Percentiles rank a stretch among this genome's conserved stretches.
Evolutionary conservation across 345 rosid genomes (phyloP).

Genomic region (Eucalyptus rudis): DNA sequence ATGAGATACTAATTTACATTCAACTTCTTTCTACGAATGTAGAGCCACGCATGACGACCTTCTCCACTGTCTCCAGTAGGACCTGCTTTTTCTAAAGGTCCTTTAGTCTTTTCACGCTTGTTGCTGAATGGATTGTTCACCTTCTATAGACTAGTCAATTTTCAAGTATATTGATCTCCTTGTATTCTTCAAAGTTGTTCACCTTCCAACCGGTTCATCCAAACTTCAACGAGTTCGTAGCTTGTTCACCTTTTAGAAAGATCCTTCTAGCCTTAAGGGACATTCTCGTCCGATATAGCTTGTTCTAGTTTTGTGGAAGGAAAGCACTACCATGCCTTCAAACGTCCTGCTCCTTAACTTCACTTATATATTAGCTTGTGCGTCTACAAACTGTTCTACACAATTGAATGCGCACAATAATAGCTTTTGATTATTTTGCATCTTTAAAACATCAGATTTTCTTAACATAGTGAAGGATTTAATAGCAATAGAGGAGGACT

Average conservation of each 20-base stretch:
- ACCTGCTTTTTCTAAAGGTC: neutral
- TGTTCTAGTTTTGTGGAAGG: neutral
- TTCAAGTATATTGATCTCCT: neutral
- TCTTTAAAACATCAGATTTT: neutral
- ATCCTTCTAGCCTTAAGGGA: neutral
- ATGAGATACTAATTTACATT: neutral
- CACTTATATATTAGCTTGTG: neutral
- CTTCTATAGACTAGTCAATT: neutral
- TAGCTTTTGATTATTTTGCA: neutral
- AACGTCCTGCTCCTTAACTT: neutral
- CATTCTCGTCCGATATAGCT: neutral
- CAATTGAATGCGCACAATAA: neutral
- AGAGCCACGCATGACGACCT: neutral
- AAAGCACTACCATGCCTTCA: neutral
- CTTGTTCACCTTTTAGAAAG: neutral
- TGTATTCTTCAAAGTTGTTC: neutral
- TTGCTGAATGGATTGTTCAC: neutral
- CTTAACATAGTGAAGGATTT: neutral
- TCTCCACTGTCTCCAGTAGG: neutral
- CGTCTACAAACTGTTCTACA: neutral
- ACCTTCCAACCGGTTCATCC: neutral
- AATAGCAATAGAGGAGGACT: neutral
- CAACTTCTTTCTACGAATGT: neutral
- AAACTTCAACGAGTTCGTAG: neutral
- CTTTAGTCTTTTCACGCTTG: neutral